Evolutionary conservation across 345 rosid genomes (phyloP).

Genomic region (Stellera chamaejasme): DNA sequence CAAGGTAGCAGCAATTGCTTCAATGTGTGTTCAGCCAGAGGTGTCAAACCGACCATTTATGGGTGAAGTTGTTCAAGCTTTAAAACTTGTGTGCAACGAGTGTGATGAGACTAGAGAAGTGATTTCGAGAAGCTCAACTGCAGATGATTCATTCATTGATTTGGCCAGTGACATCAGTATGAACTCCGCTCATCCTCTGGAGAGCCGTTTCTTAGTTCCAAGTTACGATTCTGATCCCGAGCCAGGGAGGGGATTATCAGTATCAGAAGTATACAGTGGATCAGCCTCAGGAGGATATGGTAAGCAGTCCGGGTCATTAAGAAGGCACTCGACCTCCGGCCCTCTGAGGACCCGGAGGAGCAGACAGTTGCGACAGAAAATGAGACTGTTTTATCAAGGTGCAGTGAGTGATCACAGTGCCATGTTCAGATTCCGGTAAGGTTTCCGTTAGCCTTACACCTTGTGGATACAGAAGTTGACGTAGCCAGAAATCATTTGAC

Average conservation of each 20-base stretch:
- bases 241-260: constrained; percentile 51
- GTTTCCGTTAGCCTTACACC: constrained; percentile 25
- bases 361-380: constrained; percentile 48
- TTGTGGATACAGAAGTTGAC: neutral
- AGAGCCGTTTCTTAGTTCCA: constrained; percentile 20
- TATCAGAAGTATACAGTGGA: constrained; percentile 38
- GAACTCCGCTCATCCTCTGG: constrained; percentile 31
- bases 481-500: too few relatives aligned
- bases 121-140: constrained; percentile 43
- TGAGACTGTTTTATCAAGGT: constrained; percentile 51
- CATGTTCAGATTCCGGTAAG: constrained; percentile 39
- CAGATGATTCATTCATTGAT: constrained; percentile 36
- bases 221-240: constrained; percentile 53
- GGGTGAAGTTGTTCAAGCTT: constrained; percentile 98
- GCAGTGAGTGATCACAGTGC: constrained; percentile 60
- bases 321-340: constrained; percentile 71
- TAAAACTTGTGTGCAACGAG: constrained; percentile 80
- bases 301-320: constrained; percentile 35
- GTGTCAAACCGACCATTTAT: constrained; percentile 94
- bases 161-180: constrained; percentile 34
- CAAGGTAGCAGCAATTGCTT: constrained; percentile 91
- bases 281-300: constrained; percentile 35
- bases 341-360: constrained; percentile 49
- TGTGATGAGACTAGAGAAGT: constrained; percentile 74
- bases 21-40: constrained; percentile 96